Evolutionary conservation across 2,329 filamentous ascomycete species (phyloP), one percentile per base, ranked within the genome.

Genomic region (Elsinoe ampelina): DNA sequence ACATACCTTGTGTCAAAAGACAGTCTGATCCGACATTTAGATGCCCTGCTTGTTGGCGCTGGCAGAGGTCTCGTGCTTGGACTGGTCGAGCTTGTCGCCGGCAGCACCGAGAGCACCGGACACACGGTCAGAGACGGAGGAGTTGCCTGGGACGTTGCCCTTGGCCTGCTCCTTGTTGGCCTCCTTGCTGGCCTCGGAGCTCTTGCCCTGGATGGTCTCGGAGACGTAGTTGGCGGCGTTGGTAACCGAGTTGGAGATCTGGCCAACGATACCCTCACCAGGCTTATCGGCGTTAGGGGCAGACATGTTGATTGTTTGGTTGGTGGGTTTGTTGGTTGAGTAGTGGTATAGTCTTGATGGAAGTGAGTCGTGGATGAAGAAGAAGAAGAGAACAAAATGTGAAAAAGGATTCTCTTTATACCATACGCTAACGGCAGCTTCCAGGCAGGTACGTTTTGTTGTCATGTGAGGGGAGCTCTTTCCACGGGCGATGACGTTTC

Each of bases 171-270:
- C 64, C 80, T 86, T 85, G 80, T 86, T 86, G 75, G 75, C 75
- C 74, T 85, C 82, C 80, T 86, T 86, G 73, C 77, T 80, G 60
- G 79, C 73, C 63, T 78, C 76, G 60, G 74, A 73, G 61, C 75
- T 68, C 60, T 75, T 74, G 69, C 83, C 74, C 75, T 84, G 77
- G 68, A 82, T 71, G 66, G 75, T 73, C 77, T 85, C 84, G 63
- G 80, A 72, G 73, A 85, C 81, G 80, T 85, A 85, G 79, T 84
- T 85, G 74, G 74, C 81, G 67, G 78, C 79, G 73, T 84, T 80
- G 76, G 71, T 66, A 61, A 60, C 41, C 15, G 50, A 39, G 54
- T 50, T 61, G 43, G 30, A 20, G 52, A 55, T 50, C 54, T 57
- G 56, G 34, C 70, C 71, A 66, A 73, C 65, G 65, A 73, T 71